A percentile compares a stretch with the other conserved stretches of the same genome.
phyloP scores from a whole-genome alignment of 1,284 basidiomycete species.

The Naganishia albida region DNA sequence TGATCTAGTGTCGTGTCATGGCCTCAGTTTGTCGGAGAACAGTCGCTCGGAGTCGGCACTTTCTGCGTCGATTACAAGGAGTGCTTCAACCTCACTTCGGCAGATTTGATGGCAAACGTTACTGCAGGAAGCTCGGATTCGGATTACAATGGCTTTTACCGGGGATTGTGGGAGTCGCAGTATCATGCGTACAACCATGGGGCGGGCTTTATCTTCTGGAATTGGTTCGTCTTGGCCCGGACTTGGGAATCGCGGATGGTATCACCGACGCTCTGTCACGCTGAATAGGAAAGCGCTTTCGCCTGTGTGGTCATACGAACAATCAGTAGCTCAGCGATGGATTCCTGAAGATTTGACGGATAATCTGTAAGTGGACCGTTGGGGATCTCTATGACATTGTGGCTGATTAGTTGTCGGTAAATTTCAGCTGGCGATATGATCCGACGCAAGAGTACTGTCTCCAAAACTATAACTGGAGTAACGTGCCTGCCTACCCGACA shows the following conservation, averaged over 20 bases:
- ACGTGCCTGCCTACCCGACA: conserved; percentile 18
- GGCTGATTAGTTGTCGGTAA: not conserved
- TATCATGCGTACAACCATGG: conserved; percentile 42
- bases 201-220: conserved; percentile 41
- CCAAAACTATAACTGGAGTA: conserved; percentile 30
- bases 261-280: not conserved
- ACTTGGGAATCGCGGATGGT: too few species aligned
- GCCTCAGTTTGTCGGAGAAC: conserved; percentile 41
- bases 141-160: conserved; percentile 37
- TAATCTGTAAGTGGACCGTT: conserved; percentile 36
- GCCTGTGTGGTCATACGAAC: conserved; percentile 44
- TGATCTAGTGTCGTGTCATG: not conserved
- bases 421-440: conserved; percentile 27
- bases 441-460: conserved; percentile 26
- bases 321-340: conserved; percentile 44
- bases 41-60: conserved; percentile 41
- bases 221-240: conserved; percentile 18
- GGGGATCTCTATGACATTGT: not conserved
- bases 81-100: conserved; percentile 35
- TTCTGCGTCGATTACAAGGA: conserved; percentile 44
- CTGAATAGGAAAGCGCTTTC: conserved; percentile 31
- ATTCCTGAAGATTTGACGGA: conserved; percentile 43
- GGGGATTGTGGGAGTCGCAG: conserved; percentile 47
- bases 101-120: conserved; percentile 38
- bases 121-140: conserved; percentile 35